These are phyloP conservation scores for Irpex lacteus DNA, from an alignment of 1,284 basidiomycete species.

Conservation along the genomic window DNA sequence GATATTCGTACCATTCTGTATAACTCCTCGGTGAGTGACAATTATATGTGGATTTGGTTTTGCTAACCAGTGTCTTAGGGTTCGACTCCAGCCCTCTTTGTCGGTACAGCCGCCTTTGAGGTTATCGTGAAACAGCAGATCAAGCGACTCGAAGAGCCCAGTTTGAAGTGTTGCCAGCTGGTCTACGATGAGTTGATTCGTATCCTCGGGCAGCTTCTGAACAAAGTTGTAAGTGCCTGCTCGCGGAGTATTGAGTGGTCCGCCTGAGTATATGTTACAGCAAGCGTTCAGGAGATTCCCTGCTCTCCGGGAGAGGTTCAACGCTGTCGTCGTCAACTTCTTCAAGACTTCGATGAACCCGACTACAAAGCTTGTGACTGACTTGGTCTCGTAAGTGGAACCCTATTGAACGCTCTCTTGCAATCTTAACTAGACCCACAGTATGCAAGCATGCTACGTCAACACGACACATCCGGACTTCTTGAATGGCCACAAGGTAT, in stretches of 20 bases:
- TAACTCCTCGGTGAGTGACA: constrained; percentile 82
- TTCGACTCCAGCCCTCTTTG: constrained; percentile 94
- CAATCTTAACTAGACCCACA: constrained; percentile 25
- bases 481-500: constrained; percentile 87
- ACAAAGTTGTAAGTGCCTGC: constrained; percentile 71
- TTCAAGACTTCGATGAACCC: constrained; percentile 94
- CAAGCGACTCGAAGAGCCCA: constrained; percentile 91
- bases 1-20: constrained; percentile 96
- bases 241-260: constrained; percentile 5
- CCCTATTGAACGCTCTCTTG: neutral
- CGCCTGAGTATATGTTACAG: constrained; percentile 39
- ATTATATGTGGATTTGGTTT: neutral
- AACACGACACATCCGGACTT: constrained; percentile 99
- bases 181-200: constrained; percentile 97
- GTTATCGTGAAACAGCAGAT: constrained; percentile 99
- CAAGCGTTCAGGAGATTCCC: constrained; percentile 96
- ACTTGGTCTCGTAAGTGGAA: constrained; percentile 79
- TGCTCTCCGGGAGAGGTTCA: constrained; percentile 92
- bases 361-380: constrained; percentile 91
- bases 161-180: constrained; percentile 89
- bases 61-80: constrained; percentile 49
- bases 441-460: constrained; percentile 96
- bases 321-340: constrained; percentile 91
- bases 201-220: constrained; percentile 87
- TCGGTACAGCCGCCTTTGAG: constrained; percentile 95